Conservation (phyloP, 2,329 filamentous ascomycete genomes). For the Pseudogymnoascus sp. region DNA sequence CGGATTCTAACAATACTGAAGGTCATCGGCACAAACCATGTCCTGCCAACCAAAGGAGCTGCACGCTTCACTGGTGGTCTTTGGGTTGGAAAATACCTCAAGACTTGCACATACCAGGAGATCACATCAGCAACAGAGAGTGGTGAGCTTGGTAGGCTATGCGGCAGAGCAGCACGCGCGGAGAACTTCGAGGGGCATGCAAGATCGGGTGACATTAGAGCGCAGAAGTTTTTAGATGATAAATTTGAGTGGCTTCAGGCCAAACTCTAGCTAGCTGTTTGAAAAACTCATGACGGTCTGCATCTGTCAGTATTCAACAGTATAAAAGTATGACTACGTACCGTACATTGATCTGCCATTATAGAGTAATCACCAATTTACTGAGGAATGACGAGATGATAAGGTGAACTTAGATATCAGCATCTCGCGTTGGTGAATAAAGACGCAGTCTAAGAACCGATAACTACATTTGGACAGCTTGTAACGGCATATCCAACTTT, state of each 20-base stretch:
- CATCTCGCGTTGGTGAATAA: too few relatives aligned
- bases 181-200: conserved; percentile 49
- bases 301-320: too few relatives aligned
- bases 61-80: conserved; percentile 44
- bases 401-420: too few relatives aligned
- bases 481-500: background rate
- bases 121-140: conserved; percentile 37
- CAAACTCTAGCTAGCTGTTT: too few relatives aligned
- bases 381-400: too few relatives aligned
- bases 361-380: too few relatives aligned
- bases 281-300: conserved; percentile 27
- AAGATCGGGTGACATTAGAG: conserved; percentile 41
- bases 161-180: conserved; percentile 41
- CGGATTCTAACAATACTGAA: conserved; percentile 16
- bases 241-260: conserved; percentile 35
- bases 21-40: conserved; percentile 49
- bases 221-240: conserved; percentile 37
- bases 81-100: conserved; percentile 47
- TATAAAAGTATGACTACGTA: too few relatives aligned
- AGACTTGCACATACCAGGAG: conserved; percentile 47
- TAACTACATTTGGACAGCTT: background rate
- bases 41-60: conserved; percentile 42
- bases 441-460: background rate
- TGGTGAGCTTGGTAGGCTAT: conserved; percentile 41
- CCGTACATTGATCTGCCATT: too few relatives aligned